phyloP scores from a whole-genome alignment of 2,329 filamentous ascomycete genomes.

The Clonostachys rosea region DNA sequence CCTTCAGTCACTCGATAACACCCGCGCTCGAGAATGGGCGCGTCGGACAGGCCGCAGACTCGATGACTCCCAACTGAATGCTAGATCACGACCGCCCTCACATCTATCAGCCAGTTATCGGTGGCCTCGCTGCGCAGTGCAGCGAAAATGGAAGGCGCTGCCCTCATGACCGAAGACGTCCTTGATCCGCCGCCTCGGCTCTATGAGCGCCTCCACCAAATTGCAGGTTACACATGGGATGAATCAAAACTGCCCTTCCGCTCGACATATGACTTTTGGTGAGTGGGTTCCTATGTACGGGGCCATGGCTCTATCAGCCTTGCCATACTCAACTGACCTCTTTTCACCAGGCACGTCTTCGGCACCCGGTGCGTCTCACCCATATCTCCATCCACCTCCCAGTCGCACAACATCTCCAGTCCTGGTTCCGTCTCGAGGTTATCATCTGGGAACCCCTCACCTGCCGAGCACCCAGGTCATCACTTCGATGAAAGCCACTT shows the following conservation, averaged over 20 bases:
- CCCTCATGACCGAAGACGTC: constrained; percentile 45
- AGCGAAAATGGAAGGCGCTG: constrained; percentile 45
- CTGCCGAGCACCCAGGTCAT: constrained; percentile 24
- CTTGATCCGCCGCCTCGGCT: constrained; percentile 63
- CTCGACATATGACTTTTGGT: constrained; percentile 86
- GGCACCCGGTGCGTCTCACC: constrained; percentile 55
- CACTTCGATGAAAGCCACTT: too few species aligned
- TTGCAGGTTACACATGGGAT: constrained; percentile 75
- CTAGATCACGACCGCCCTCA: not conserved
- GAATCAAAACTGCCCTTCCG: constrained; percentile 54
- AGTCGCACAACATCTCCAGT: constrained; percentile 32
- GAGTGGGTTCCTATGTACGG: constrained; percentile 14
- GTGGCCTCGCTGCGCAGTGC: not conserved
- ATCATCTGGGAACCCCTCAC: constrained; percentile 35
- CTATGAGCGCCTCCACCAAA: constrained; percentile 67
- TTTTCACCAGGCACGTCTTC: constrained; percentile 53
- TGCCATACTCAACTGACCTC: constrained; percentile 5
- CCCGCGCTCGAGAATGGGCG: constrained; percentile 1
- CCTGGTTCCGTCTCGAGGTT: constrained; percentile 35
- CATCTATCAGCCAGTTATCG: not conserved
- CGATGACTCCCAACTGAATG: constrained; percentile 1
- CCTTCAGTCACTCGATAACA: too few species aligned
- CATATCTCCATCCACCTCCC: constrained; percentile 37
- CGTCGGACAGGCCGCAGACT: not conserved
- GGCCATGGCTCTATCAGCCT: not conserved